A percentile compares a stretch with the other conserved stretches of the same genome.
These are phyloP conservation scores for Schizosaccharomyces octosporus DNA, from an alignment of 805 yeast species.

Conservation along the genomic window DNA sequence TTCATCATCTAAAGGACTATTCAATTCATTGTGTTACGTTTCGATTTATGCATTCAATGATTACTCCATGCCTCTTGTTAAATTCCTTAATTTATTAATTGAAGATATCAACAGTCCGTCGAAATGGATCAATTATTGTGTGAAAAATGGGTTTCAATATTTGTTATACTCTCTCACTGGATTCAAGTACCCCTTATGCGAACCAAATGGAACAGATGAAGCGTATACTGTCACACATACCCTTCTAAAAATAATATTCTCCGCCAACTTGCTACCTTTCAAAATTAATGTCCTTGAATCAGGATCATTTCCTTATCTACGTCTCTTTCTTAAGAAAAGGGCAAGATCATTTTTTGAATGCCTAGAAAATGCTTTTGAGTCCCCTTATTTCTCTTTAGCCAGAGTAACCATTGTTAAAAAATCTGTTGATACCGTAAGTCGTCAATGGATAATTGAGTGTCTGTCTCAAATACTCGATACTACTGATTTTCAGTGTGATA, in stretches of 20 bases:
- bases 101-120: neutral
- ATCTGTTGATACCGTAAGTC: neutral
- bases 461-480: neutral
- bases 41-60: neutral
- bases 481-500: neutral
- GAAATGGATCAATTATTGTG: neutral
- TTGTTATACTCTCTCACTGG: neutral
- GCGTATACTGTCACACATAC: neutral
- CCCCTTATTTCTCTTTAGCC: neutral
- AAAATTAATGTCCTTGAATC: neutral
- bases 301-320: neutral
- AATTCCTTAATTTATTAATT: neutral
- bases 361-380: neutral
- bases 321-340: neutral
- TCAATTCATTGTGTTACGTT: neutral
- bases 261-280: neutral
- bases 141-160: neutral
- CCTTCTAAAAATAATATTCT: neutral
- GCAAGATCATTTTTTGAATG: neutral
- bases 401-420: neutral
- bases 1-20: neutral
- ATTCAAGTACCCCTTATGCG: neutral
- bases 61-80: neutral
- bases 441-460: neutral
- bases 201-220: neutral